Percentiles rank a stretch among this genome's conserved stretches.
These are phyloP conservation scores for Leptographium wingfieldii DNA, from an alignment of 2,329 filamentous ascomycete species.

Conservation along the genomic window DNA sequence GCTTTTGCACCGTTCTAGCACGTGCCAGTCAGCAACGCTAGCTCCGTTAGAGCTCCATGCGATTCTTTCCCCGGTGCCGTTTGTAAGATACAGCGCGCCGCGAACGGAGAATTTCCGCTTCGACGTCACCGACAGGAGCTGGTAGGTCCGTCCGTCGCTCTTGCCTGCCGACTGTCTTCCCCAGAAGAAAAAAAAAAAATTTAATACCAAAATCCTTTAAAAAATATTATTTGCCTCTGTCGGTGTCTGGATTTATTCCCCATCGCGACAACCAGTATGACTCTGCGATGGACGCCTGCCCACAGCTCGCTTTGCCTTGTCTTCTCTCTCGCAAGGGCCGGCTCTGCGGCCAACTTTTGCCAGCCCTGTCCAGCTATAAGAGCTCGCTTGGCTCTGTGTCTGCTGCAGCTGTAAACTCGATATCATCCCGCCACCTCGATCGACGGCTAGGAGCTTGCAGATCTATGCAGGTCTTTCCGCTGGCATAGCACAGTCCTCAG, in stretches of 20 bases:
- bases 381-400: background rate
- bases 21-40: background rate
- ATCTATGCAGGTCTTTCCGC: background rate
- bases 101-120: background rate
- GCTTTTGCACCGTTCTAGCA: background rate
- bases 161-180: background rate
- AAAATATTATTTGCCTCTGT: background rate
- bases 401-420: background rate
- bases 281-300: background rate
- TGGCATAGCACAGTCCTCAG: background rate
- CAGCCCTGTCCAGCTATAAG: background rate
- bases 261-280: background rate
- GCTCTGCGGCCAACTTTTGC: background rate
- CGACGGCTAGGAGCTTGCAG: background rate
- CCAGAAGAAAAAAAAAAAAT: background rate
- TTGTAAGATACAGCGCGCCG: background rate
- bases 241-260: background rate
- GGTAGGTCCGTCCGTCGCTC: background rate
- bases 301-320: background rate
- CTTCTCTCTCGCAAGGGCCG: background rate
- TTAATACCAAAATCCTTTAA: no score
- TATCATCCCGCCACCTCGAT: background rate
- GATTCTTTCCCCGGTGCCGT: background rate
- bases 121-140: background rate
- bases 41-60: background rate